Evolutionary conservation across 768 basidiomycete genomes (phyloP).

Genomic region (Termitomyces titanicus): DNA sequence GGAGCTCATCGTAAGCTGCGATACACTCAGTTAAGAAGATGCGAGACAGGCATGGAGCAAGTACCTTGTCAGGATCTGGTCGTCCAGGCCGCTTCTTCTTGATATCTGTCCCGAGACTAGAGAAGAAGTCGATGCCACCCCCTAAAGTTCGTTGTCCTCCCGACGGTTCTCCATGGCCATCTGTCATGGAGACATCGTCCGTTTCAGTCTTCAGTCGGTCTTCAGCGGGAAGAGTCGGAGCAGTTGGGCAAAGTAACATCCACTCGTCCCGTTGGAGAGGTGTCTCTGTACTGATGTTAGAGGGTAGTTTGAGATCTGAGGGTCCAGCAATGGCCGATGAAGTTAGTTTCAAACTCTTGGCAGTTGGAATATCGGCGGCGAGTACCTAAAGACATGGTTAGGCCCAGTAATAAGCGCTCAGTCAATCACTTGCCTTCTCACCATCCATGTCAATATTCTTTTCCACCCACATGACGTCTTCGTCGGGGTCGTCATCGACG

Average conservation of each 20-base stretch:
- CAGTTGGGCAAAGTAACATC: conserved; percentile 67
- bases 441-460: conserved; percentile 81
- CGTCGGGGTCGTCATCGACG: conserved; percentile 71
- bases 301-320: conserved; percentile 46
- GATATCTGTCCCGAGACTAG: conserved; percentile 72
- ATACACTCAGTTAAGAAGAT: conserved; percentile 10
- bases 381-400: conserved; percentile 41
- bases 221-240: conserved; percentile 24
- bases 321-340: conserved; percentile 51
- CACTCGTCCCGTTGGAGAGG: conserved; percentile 75
- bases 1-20: conserved; percentile 56
- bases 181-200: conserved; percentile 54
- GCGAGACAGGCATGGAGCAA: conserved; percentile 8
- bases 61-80: conserved; percentile 72
- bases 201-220: conserved; percentile 19
- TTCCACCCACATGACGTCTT: conserved; percentile 83
- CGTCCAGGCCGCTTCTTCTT: conserved; percentile 58
- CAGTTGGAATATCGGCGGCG: conserved; percentile 73
- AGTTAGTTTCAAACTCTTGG: conserved; percentile 64
- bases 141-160: conserved; percentile 41
- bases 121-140: conserved; percentile 85
- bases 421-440: conserved; percentile 52
- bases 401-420: conserved; percentile 6
- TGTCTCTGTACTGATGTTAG: conserved; percentile 41
- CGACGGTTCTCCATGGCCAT: conserved; percentile 58